A percentile compares a stretch with the other conserved stretches of the same genome.
Evolutionary conservation across 2,329 filamentous ascomycete species (phyloP).

Genomic region (Neonectria punicea): DNA sequence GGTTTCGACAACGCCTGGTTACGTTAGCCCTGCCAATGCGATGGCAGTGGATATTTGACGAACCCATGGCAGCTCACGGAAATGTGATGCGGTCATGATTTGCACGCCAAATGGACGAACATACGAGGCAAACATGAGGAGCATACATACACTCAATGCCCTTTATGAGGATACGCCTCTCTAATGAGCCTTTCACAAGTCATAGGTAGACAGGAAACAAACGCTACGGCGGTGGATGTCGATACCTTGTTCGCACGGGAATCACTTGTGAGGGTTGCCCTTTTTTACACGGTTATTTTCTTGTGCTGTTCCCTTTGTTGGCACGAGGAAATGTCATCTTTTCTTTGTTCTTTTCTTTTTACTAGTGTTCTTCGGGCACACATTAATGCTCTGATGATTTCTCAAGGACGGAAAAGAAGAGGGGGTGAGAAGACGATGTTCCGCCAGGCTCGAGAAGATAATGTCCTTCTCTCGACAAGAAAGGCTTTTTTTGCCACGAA

Average conservation of each 20-base stretch:
- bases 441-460: slow-evolving; percentile 21
- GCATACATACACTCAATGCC: slow-evolving; percentile 24
- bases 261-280: slow-evolving; percentile 34
- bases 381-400: slow-evolving; percentile 43
- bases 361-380: slow-evolving; percentile 30
- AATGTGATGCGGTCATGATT: slow-evolving; percentile 11
- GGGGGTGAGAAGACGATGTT: slow-evolving; percentile 5
- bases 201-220: slow-evolving; percentile 44
- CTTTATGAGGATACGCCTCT: slow-evolving; percentile 32
- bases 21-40: slow-evolving; percentile 12
- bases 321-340: slow-evolving; percentile 42
- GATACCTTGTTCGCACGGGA: slow-evolving; percentile 42
- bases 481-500: slow-evolving; percentile 6
- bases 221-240: slow-evolving; percentile 33
- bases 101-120: slow-evolving; percentile 15
- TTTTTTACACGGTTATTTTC: slow-evolving; percentile 36
- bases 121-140: slow-evolving; percentile 20
- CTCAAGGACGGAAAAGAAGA: slow-evolving; percentile 10
- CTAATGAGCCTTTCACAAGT: slow-evolving; percentile 43
- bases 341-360: slow-evolving; percentile 35
- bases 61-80: slow-evolving; percentile 16
- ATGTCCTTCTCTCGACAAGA: slow-evolving; percentile 16
- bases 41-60: slow-evolving; percentile 18
- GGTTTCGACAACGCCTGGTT: slow-evolving; percentile 8
- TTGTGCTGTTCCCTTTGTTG: slow-evolving; percentile 42